These are phyloP conservation scores for Colletotrichum noveboracense DNA, from an alignment of 2,329 filamentous ascomycete genomes.

Conservation along the genomic window DNA sequence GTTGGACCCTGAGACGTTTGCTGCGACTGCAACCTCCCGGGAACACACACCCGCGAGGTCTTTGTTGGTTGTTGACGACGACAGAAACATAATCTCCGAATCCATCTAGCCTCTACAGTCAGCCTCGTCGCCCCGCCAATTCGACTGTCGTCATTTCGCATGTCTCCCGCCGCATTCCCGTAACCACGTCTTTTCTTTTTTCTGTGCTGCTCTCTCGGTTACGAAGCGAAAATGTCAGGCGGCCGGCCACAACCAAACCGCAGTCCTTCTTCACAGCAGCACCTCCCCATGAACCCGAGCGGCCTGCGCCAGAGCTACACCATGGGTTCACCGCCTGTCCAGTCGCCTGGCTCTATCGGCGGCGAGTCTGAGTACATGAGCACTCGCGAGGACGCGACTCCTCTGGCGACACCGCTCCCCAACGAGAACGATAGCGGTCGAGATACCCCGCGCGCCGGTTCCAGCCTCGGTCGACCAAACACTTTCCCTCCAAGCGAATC, in stretches of 20 bases:
- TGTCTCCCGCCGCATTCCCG: neutral
- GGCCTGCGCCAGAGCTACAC: slow-evolving; percentile 51
- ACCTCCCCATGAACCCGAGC: slow-evolving; percentile 49
- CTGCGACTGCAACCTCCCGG: neutral
- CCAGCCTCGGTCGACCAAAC: slow-evolving; percentile 19
- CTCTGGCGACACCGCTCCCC: slow-evolving; percentile 17
- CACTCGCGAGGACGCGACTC: slow-evolving; percentile 20
- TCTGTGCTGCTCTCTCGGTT: neutral
- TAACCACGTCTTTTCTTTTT: neutral
- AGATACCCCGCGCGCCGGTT: slow-evolving; percentile 28
- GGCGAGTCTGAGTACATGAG: slow-evolving; percentile 24
- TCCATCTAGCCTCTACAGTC: neutral
- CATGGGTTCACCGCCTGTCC: slow-evolving; percentile 12
- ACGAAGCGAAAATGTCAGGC: slow-evolving; percentile 14
- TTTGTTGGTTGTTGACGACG: neutral
- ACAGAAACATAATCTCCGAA: neutral
- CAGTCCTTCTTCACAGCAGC: slow-evolving; percentile 31
- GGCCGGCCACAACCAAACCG: slow-evolving; percentile 15
- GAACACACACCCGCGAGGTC: neutral
- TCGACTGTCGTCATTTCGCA: neutral
- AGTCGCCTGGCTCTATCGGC: slow-evolving; percentile 11
- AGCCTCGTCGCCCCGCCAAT: slow-evolving; percentile 4
- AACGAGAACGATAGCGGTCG: slow-evolving; percentile 10
- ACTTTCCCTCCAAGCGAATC: slow-evolving; percentile 45
- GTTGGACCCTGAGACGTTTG: neutral